A percentile compares a stretch with the other conserved stretches of the same genome.
Evolutionary conservation across 2,329 filamentous ascomycete genomes (phyloP).

Genomic region (Curvularia lunata): DNA sequence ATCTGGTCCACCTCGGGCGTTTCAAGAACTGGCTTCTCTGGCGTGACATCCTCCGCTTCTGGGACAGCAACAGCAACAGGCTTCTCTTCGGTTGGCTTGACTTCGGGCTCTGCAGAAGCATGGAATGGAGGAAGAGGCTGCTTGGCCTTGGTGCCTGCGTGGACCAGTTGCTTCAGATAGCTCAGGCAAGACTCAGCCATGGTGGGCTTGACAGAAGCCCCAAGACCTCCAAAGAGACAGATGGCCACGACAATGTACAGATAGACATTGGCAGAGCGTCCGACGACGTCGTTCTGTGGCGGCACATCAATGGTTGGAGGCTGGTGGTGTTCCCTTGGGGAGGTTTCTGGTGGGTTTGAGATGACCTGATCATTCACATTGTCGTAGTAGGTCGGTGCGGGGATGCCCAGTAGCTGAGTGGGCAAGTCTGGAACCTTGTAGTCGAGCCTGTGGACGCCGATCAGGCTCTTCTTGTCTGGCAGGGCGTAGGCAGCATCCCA

Average conservation of each 20-base stretch:
- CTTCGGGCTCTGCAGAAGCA: constrained; percentile 10
- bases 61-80: background rate
- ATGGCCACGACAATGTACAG: constrained; percentile 19
- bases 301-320: constrained; percentile 30
- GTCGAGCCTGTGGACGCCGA: constrained; percentile 50
- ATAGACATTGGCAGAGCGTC: constrained; percentile 13
- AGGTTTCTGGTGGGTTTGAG: constrained; percentile 30
- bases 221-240: constrained; percentile 20
- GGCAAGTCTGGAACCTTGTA: constrained; percentile 29
- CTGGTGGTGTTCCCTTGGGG: constrained; percentile 24
- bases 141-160: constrained; percentile 16
- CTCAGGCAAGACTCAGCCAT: constrained; percentile 22
- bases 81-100: constrained; percentile 11
- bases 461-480: constrained; percentile 44
- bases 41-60: constrained; percentile 9
- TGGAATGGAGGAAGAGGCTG: constrained; percentile 16
- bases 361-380: constrained; percentile 29
- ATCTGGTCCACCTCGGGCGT: constrained; percentile 12
- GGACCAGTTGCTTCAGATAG: constrained; percentile 22
- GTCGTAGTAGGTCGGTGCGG: constrained; percentile 33
- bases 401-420: constrained; percentile 32
- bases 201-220: constrained; percentile 23
- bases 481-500: constrained; percentile 39
- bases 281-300: constrained; percentile 23
- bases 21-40: constrained; percentile 11